A percentile compares a stretch with the other conserved stretches of the same genome.
These are phyloP conservation scores for Venturia nashicola DNA, from an alignment of 2,329 filamentous ascomycete genomes.

Conservation along the genomic window DNA sequence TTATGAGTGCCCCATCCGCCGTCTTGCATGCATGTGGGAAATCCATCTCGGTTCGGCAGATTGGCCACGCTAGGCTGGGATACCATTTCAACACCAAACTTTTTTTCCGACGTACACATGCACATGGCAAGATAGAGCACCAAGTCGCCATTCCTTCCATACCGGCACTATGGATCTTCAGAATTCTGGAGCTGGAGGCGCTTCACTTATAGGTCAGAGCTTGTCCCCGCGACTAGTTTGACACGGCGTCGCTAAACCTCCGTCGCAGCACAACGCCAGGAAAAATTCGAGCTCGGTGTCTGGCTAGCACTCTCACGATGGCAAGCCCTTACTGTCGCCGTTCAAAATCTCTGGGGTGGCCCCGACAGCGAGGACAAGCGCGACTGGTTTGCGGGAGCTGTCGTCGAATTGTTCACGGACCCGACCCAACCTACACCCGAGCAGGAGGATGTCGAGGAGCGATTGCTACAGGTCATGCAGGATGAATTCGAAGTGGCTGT, in stretches of 20 bases:
- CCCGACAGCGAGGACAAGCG: constrained; percentile 74
- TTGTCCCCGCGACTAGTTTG: neutral
- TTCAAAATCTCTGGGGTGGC: constrained; percentile 80
- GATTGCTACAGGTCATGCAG: constrained; percentile 79
- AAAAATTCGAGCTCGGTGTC: constrained; percentile 63
- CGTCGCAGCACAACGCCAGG: constrained; percentile 4
- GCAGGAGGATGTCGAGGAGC: constrained; percentile 66
- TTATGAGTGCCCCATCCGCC: neutral
- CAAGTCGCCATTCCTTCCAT: neutral
- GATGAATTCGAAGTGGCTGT: constrained; percentile 93
- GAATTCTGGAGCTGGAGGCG: neutral
- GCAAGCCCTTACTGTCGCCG: constrained; percentile 77
- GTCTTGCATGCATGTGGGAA: neutral
- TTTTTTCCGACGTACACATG: neutral
- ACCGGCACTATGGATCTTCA: neutral
- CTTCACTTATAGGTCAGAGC: neutral
- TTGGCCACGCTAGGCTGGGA: neutral
- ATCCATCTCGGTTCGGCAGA: neutral
- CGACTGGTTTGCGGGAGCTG: constrained; percentile 87
- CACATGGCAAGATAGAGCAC: neutral
- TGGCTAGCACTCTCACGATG: constrained; percentile 77
- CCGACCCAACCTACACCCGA: constrained; percentile 33
- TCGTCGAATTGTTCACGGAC: constrained; percentile 62
- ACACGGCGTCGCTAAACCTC: neutral
- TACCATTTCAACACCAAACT: neutral